A percentile compares a stretch with the other conserved stretches of the same genome.
Evolutionary conservation across 768 basidiomycete genomes (phyloP).

Genomic region (Trametes maxima): DNA sequence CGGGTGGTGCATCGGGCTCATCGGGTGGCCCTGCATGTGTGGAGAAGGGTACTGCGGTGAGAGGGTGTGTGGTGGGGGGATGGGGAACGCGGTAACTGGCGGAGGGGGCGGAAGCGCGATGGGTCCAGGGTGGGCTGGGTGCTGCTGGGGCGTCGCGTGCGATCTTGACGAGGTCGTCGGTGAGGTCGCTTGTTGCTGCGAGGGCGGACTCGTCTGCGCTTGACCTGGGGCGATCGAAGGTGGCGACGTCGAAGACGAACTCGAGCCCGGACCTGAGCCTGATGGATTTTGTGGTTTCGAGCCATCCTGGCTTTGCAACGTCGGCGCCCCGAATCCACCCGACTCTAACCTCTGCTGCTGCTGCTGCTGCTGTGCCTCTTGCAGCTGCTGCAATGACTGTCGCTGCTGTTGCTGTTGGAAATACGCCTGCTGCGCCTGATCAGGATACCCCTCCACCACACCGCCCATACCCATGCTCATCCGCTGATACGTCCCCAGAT

Average conservation of each 20-base stretch:
- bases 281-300: not conserved
- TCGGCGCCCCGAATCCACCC: not conserved
- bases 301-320: not conserved
- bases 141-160: conserved; percentile 22
- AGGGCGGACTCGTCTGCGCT: conserved; percentile 4
- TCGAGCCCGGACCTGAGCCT: not conserved
- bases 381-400: not conserved
- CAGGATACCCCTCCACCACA: not conserved
- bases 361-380: too few species aligned
- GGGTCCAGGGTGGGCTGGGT: conserved; percentile 61
- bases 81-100: conserved; percentile 43
- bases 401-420: conserved; percentile 6
- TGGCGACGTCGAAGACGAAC: conserved; percentile 1
- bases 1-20: conserved; percentile 45
- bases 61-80: conserved; percentile 36
- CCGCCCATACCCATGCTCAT: conserved; percentile 12
- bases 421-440: not conserved
- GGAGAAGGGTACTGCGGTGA: conserved; percentile 39
- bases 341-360: not conserved
- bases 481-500: conserved; percentile 23
- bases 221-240: conserved; percentile 10
- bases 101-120: conserved; percentile 69
- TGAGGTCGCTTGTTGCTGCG: conserved; percentile 18
- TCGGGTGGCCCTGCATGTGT: conserved; percentile 34
- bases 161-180: conserved; percentile 17